Evolutionary conservation across 495 filamentous ascomycete species (phyloP), one percentile per base, ranked within the genome.

Genomic region (Cudoniella acicularis): DNA sequence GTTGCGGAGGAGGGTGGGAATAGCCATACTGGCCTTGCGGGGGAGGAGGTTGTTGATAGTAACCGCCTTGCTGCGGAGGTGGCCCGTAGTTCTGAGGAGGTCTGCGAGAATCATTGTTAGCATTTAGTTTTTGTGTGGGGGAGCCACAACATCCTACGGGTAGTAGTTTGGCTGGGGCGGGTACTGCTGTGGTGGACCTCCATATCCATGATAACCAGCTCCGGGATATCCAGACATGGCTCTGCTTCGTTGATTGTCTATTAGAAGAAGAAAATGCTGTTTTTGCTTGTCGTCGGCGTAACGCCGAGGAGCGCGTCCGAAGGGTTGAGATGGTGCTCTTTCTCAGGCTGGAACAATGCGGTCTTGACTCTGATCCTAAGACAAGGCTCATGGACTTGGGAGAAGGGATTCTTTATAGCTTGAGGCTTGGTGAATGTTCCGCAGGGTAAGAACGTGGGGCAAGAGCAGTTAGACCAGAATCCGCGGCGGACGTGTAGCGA

Each of bases 21-120:
- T 67, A 67, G 22, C 57, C 61, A 48, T 67, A 67, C 21, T 43
- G 53, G 8, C 40, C 20, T 23, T 56, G 56, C 64, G 27, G 54
- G 26, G 71, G 76, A 21, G 71, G 70, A 2, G 68, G 73, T 56
- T 80, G 78, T 47, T 75, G 72, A 61, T 80, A 83, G 47, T 73
- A 74, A 23, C 73, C 56, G 3, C 53, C 46, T 52, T 67, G 77
- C 52, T 72, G 73, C 24, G 67, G 70, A 55, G 70, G 74, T 17
- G 61, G 61, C 13, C 65, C 66, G 36, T 75, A 72, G 65, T 74
- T 73, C 47, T 70, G 69, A 62, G 68, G 72, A 42, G 72, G 73
- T 27, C 17, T 22, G 58, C 60, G 65, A 41, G 49, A 25, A 48
- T n/a, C 56, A 21, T 42, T 17, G 57, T 68, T 56, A 68, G 61